A percentile compares a stretch with the other conserved stretches of the same genome.
Conservation (phyloP, 2,329 filamentous ascomycete species). For the Hymenoscyphus fraxineus region DNA sequence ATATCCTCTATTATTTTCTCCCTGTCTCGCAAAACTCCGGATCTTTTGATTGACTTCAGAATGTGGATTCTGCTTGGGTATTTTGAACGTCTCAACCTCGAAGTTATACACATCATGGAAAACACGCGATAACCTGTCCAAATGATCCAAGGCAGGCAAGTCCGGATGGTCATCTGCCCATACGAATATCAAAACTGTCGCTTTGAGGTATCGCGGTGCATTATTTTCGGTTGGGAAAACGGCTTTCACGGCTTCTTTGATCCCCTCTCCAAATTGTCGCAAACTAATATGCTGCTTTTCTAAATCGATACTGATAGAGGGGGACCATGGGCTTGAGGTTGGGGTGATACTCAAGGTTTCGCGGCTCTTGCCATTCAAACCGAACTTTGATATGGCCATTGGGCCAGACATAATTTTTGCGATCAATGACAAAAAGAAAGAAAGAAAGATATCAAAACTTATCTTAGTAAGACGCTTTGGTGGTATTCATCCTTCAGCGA, state of each 20-base stretch:
- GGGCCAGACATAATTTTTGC: constrained; percentile 1
- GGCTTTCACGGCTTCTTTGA: constrained; percentile 10
- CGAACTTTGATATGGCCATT: neutral
- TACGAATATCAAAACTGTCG: constrained; percentile 10
- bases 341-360: neutral
- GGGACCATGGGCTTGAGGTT: neutral
- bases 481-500: neutral
- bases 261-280: constrained; percentile 7
- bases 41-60: constrained; percentile 9
- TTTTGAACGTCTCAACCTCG: constrained; percentile 11
- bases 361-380: neutral
- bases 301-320: neutral
- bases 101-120: constrained; percentile 12
- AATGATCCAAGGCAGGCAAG: constrained; percentile 2
- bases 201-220: constrained; percentile 5
- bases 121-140: constrained; percentile 2
- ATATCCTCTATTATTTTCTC: constrained; percentile 1
- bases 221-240: constrained; percentile 8
- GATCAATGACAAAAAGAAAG: neutral
- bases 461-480: neutral
- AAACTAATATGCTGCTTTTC: constrained; percentile 4
- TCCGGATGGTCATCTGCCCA: constrained; percentile 11
- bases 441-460: neutral
- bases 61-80: constrained; percentile 9
- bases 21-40: constrained; percentile 2